phyloP scores from a whole-genome alignment of 2,329 filamentous ascomycete species.

The Phyllosticta ampelicida region DNA sequence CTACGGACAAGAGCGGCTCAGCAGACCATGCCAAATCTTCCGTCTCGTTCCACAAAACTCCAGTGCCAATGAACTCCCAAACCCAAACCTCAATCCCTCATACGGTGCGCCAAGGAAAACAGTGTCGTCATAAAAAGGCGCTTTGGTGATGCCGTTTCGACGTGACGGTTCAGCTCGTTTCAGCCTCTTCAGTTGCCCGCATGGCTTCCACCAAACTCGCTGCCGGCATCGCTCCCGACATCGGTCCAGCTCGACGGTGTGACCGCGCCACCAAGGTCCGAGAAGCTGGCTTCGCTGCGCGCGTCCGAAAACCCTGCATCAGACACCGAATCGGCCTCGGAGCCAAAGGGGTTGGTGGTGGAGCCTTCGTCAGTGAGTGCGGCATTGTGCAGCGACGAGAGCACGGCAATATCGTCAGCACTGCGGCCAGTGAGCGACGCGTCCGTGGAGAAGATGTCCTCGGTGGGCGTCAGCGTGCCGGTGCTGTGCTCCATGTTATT shows the following conservation, averaged over 20 bases:
- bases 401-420: conserved; percentile 25
- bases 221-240: conserved; percentile 29
- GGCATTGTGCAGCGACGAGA: conserved; percentile 13
- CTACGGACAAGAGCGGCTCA: not conserved
- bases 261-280: conserved; percentile 23
- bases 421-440: conserved; percentile 18
- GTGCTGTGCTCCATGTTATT: conserved; percentile 18
- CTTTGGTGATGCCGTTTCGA: not conserved
- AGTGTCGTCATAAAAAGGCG: not conserved
- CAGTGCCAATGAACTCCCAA: not conserved
- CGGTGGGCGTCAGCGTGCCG: conserved; percentile 29
- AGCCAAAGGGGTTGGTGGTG: conserved; percentile 15
- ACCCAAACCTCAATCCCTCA: not conserved
- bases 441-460: conserved; percentile 22
- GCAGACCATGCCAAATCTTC: not conserved
- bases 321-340: conserved; percentile 21
- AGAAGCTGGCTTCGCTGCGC: conserved; percentile 22
- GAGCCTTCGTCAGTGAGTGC: conserved; percentile 20
- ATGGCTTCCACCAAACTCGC: conserved; percentile 21
- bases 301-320: conserved; percentile 27
- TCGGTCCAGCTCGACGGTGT: conserved; percentile 31
- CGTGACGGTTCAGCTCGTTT: not conserved
- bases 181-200: not conserved
- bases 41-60: not conserved
- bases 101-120: not conserved